A percentile compares a stretch with the other conserved stretches of the same genome.
These are phyloP conservation scores for Somion occarium DNA, from an alignment of 1,284 basidiomycete species.

Conservation along the genomic window DNA sequence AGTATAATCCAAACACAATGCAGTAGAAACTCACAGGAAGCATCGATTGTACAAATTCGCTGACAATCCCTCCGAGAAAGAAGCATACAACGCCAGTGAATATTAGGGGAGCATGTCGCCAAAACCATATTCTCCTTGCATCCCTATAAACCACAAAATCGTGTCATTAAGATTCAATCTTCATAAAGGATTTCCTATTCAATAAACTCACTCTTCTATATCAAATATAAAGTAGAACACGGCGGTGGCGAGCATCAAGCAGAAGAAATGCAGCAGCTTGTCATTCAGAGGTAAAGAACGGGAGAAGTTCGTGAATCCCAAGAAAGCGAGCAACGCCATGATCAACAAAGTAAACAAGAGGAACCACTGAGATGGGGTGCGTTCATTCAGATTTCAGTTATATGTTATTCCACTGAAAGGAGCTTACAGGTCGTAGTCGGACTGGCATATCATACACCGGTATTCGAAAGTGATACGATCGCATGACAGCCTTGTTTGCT, in stretches of 20 bases:
- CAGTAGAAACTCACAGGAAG: slow-evolving; percentile 55
- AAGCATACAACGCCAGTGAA: slow-evolving; percentile 68
- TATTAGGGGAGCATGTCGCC: slow-evolving; percentile 73
- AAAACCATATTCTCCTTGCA: slow-evolving; percentile 75
- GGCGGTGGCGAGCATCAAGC: slow-evolving; percentile 72
- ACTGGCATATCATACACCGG: slow-evolving; percentile 68
- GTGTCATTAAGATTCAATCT: no score
- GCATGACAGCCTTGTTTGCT: slow-evolving; percentile 48
- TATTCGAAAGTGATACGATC: slow-evolving; percentile 48
- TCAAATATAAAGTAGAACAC: slow-evolving; percentile 88
- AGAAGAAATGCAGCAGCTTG: slow-evolving; percentile 82
- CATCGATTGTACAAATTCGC: slow-evolving; percentile 80
- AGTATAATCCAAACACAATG: no score
- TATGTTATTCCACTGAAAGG: slow-evolving; percentile 1
- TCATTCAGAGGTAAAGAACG: slow-evolving; percentile 69
- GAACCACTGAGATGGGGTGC: slow-evolving; percentile 60
- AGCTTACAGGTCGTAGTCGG: slow-evolving; percentile 64
- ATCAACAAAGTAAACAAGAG: slow-evolving; percentile 57
- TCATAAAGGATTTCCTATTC: no score
- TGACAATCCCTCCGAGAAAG: slow-evolving; percentile 79
- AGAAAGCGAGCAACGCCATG: slow-evolving; percentile 62
- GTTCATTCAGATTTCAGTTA: slow-evolving; percentile 10
- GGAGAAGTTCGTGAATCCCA: slow-evolving; percentile 71
- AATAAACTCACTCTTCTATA: slow-evolving; percentile 68
- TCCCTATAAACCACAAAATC: slow-evolving; percentile 39